Evolutionary conservation across 78 protist genomes (phyloP).

Genomic region (Fonticula alba): DNA sequence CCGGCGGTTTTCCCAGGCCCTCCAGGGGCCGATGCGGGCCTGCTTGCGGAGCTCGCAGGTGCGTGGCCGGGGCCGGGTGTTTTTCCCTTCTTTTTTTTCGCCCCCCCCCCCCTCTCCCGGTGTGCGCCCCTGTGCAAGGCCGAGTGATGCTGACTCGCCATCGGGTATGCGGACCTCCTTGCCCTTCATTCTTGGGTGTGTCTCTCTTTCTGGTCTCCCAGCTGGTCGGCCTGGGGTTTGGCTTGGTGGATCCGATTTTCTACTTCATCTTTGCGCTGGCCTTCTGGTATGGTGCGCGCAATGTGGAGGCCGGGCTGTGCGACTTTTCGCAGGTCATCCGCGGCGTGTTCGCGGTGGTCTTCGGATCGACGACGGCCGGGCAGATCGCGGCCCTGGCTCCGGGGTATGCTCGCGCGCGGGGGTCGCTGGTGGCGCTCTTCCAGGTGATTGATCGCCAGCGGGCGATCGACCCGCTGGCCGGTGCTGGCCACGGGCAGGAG

Average conservation of each 20-base stretch:
- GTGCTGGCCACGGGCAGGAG: constrained; percentile 9
- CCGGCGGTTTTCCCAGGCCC: constrained; percentile 1
- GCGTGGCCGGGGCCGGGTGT: constrained; percentile 35
- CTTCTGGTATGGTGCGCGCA: constrained; percentile 42
- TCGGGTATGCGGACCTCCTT: too few relatives aligned
- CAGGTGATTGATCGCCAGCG: constrained; percentile 47
- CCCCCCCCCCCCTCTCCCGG: too few relatives aligned
- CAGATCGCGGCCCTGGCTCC: constrained; percentile 28
- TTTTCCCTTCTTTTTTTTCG: constrained; percentile 24
- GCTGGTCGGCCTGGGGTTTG: too few relatives aligned
- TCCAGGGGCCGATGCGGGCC: constrained; percentile 14
- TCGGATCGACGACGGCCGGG: constrained; percentile 45
- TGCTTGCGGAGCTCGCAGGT: constrained; percentile 19
- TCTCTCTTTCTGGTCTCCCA: too few relatives aligned
- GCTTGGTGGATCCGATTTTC: too few relatives aligned
- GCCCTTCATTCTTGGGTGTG: too few relatives aligned
- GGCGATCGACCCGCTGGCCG: constrained; percentile 20
- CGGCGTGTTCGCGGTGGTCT: constrained; percentile 31
- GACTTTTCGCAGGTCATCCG: constrained; percentile 30
- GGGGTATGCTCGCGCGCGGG: constrained; percentile 31
- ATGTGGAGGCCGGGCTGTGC: constrained; percentile 16
- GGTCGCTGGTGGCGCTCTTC: constrained; percentile 43
- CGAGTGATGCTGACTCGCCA: too few relatives aligned
- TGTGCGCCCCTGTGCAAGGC: too few relatives aligned
- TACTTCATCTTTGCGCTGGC: constrained; percentile 25